Conservation (phyloP, 2,329 filamentous ascomycete species). For the Dactylellina leptospora region DNA sequence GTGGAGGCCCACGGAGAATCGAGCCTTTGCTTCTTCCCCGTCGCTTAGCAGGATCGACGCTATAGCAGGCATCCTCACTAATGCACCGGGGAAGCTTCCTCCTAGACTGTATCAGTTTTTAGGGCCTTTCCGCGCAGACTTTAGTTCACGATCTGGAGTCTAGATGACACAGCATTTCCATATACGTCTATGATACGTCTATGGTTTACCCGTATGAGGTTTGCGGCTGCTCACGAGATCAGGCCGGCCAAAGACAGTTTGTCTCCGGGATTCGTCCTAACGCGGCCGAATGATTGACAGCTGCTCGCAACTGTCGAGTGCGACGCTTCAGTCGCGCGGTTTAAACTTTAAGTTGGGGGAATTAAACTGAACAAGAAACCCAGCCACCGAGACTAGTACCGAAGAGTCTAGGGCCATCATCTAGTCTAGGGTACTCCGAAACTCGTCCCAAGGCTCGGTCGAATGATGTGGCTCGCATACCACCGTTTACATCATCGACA, state of each 20-base stretch:
- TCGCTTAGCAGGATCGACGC: constrained; percentile 33
- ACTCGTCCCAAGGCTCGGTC: constrained; percentile 2
- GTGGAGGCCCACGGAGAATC: neutral
- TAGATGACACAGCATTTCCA: constrained; percentile 13
- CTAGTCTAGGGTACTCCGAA: constrained; percentile 12
- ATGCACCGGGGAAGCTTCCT: neutral
- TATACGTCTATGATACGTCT: neutral
- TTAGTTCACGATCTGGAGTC: neutral
- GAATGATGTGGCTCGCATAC: constrained; percentile 10
- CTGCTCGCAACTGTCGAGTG: neutral
- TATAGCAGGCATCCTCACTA: constrained; percentile 6
- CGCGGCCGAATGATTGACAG: neutral
- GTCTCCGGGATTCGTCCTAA: neutral
- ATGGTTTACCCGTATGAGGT: constrained; percentile 1
- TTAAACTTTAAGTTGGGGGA: neutral
- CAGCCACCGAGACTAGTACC: neutral
- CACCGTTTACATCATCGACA: constrained; percentile 29
- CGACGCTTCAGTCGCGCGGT: neutral
- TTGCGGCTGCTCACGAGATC: constrained; percentile 4
- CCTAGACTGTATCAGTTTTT: constrained; percentile 24
- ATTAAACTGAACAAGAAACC: neutral
- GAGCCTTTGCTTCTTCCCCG: constrained; percentile 39
- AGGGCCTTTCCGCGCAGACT: neutral
- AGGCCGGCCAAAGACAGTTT: constrained; percentile 5
- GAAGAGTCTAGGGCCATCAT: constrained; percentile 4